Conservation (phyloP, 345 rosid genomes). For the Acer yangbiense region DNA sequence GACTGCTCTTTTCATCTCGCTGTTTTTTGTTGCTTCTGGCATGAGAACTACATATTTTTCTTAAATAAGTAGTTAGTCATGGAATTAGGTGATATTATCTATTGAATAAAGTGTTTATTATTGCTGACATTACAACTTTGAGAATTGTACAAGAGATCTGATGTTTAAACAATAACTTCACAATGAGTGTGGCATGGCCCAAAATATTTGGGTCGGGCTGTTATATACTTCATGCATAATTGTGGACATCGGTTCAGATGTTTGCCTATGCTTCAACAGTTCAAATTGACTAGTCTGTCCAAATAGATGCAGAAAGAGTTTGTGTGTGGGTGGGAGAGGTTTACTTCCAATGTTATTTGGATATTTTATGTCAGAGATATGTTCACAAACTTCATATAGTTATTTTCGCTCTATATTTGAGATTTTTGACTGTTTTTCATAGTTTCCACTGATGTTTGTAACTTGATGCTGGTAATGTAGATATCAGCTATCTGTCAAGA, state of each 20-base stretch:
- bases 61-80: not conserved
- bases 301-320: no score
- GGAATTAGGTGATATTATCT: not conserved
- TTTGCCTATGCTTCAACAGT: no score
- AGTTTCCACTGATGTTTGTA: not conserved
- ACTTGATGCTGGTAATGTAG: conserved; percentile 35
- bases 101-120: not conserved
- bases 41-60: no score
- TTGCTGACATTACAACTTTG: not conserved
- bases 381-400: not conserved
- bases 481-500: conserved; percentile 98
- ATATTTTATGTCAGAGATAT: not conserved
- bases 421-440: not conserved
- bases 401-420: not conserved
- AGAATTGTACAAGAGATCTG: not conserved
- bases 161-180: no score
- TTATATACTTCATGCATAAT: no score
- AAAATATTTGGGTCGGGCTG: no score
- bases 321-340: no score
- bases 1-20: not conserved
- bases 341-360: not conserved
- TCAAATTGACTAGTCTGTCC: no score
- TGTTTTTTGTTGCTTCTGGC: not conserved
- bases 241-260: no score
- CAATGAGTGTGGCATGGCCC: no score